Evolutionary conservation across 257 asterid genomes (phyloP), one percentile per base, ranked within the genome.

Genomic region (Ligustrum vulgare): DNA sequence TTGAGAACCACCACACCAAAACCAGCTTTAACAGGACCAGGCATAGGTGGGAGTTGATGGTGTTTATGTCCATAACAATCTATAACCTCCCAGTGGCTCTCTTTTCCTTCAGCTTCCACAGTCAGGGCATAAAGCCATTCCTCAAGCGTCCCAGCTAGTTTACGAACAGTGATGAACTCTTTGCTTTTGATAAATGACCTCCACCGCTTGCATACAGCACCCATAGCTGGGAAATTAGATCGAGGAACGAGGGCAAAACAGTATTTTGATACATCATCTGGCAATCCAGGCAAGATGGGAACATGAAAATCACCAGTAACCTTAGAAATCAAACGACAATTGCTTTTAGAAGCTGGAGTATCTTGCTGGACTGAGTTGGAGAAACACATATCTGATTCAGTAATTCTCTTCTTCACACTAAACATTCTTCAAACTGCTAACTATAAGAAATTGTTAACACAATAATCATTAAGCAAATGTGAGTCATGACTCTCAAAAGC

Each of bases 211-310:
- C 86, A 86, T 33, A 92, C 98, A 43, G 86, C 89, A 43, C 91
- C 94, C 90, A 94, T 82, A 18, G 80, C 87, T 15, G 97, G 97
- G 75, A 87, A 78, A 70, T 79, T 54, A 33, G 93, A 76, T 7
- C 90, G 93, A 25, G 97, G 96, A 74, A 94, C 92, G 39, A 94
- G 96, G 43, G 92, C 91, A 68, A 92, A 94, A 80, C 97, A 90
- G 75, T 86, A 80, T 78, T 86, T 92, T 16, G 96, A 86, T 34
- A 94, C 92, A 74, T 90, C 97, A 79, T 94, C 97, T 20, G 96
- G 94, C 83, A 92, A 84, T 67, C 96, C 97, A 73, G 94, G 93
- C 85, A 91, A 84, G 77, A 91, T 81, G 34, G 91, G 84, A 75
- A 77, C 37, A 71, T 75, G 1, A 23, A 35, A 75, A 71, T 80